Evolutionary conservation across 345 rosid species (phyloP), one percentile per base, ranked within the genome.

Genomic region (Brassica cretica): DNA sequence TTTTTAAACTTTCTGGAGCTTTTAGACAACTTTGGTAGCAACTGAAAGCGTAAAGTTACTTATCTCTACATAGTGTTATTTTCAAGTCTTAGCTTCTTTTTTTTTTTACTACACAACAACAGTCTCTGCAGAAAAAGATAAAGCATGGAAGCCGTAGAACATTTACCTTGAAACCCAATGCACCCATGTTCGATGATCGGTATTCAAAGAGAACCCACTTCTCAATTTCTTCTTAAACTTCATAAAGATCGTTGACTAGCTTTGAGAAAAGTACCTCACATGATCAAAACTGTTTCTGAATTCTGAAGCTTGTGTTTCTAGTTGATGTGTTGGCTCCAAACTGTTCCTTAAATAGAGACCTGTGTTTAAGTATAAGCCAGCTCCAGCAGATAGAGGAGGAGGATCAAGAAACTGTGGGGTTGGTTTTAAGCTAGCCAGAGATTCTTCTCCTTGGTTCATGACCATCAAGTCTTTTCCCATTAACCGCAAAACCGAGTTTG

Each of bases 401-500:
- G 83, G 75, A 37, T 82, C 74, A 51, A 81, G 80, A 71, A 82
- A 84, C 63, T 83, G 88, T 49, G 83, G 64, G 59, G 76, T 65
- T 70, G 60, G 82, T 15, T 15, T 71, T 71, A 76, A 66, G 74
- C 61, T 65, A 12, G 82, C 79, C 74, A 32, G 87, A 10, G 80
- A 72, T 71, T 74, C 86, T 51, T 89, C 92, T 65, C 86, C 97
- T 84, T 95, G 87, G 87, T 87, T 95, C 82, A 95, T 87, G 83
- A 95, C 94, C 92, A 94, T 87, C 77, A 95, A 84, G 75, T 95
- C 89, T 87, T 95, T 95, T 32, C 99, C 99, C 99, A 95, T 95
- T 84, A 95, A 82, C 85, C 99, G 86, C 51, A 95, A 89, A 70
- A 93, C 70, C 0, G 98, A 93, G 82, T 86, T 92, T 19, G 56